Conservation (phyloP, 1,284 basidiomycete species). For the Austroboletus niveus region DNA sequence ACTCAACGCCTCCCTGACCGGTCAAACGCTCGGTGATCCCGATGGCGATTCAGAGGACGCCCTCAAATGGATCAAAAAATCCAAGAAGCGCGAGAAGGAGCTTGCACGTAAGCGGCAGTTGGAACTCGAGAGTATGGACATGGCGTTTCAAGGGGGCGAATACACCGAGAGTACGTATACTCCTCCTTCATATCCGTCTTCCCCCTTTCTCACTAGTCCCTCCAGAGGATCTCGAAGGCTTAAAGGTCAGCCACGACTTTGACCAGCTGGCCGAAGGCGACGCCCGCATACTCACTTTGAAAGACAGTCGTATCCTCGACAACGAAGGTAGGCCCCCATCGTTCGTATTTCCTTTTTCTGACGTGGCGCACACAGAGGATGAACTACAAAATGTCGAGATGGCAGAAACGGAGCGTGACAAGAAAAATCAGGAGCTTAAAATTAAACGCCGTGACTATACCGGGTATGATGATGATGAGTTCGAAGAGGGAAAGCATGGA, state of each 20-base stretch:
- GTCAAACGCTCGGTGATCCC: slow-evolving; percentile 84
- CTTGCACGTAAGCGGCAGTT: slow-evolving; percentile 73
- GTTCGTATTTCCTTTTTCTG: slow-evolving; percentile 2
- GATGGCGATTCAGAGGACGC: slow-evolving; percentile 73
- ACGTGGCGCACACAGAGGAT: slow-evolving; percentile 65
- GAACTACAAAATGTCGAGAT: slow-evolving; percentile 94
- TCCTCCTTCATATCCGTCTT: not conserved
- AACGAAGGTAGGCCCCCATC: slow-evolving; percentile 68
- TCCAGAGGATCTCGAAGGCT: slow-evolving; percentile 81
- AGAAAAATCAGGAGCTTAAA: slow-evolving; percentile 82
- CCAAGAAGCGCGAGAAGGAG: slow-evolving; percentile 85
- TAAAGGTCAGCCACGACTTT: slow-evolving; percentile 96
- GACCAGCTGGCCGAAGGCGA: slow-evolving; percentile 91
- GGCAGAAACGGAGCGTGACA: slow-evolving; percentile 79
- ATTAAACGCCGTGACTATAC: slow-evolving; percentile 90
- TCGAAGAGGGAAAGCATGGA: slow-evolving; percentile 69
- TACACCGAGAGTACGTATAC: slow-evolving; percentile 74
- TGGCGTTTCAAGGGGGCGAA: slow-evolving; percentile 63
- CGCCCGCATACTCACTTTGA: slow-evolving; percentile 92
- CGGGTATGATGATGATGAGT: slow-evolving; percentile 96
- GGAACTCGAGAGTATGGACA: slow-evolving; percentile 82
- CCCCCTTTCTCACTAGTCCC: slow-evolving; percentile 4
- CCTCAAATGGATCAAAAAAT: slow-evolving; percentile 85
- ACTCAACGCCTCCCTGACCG: slow-evolving; percentile 86
- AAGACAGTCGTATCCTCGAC: slow-evolving; percentile 92